Percentiles rank a stretch among this genome's conserved stretches.
Evolutionary conservation across 345 rosid species (phyloP).

Genomic region (Lumnitzera racemosa): DNA sequence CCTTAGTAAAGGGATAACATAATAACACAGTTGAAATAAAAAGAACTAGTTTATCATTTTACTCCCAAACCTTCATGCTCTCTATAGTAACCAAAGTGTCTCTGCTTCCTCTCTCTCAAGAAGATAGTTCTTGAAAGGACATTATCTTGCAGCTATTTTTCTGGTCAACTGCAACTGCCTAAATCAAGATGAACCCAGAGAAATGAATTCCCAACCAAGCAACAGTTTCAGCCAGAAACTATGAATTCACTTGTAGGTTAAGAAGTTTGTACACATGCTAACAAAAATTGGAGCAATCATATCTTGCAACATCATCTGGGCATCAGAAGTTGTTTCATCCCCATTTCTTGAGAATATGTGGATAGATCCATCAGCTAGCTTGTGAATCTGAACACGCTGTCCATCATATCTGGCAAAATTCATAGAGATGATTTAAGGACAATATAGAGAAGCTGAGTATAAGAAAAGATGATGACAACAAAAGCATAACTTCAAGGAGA

Average conservation of each 20-base stretch:
- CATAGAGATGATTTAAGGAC: neutral
- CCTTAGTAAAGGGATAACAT: neutral
- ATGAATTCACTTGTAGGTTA: too few species aligned
- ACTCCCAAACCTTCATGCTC: slow-evolving; percentile 52
- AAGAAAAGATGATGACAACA: too few species aligned
- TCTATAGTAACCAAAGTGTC: slow-evolving; percentile 43
- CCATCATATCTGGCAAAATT: slow-evolving; percentile 69
- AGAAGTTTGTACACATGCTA: neutral
- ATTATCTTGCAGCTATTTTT: slow-evolving; percentile 62
- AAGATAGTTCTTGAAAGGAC: slow-evolving; percentile 92
- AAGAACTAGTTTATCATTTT: neutral
- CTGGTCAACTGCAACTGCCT: slow-evolving; percentile 88
- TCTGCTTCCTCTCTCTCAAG: slow-evolving; percentile 83
- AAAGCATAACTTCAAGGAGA: too few species aligned
- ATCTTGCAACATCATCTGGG: slow-evolving; percentile 68
- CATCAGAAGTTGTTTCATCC: slow-evolving; percentile 73
- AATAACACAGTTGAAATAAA: neutral
- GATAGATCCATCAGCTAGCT: slow-evolving; percentile 46
- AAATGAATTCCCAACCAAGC: slow-evolving; percentile 3
- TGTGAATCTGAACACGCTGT: slow-evolving; percentile 89
- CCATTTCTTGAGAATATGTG: slow-evolving; percentile 83
- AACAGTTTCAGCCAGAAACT: neutral
- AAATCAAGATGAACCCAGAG: slow-evolving; percentile 9
- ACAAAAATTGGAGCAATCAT: neutral
- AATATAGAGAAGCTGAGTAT: too few species aligned